Evolutionary conservation across 306 rosid species (phyloP), one percentile per base, ranked within the genome.

Genomic region (Echinosophora koreensis): DNA sequence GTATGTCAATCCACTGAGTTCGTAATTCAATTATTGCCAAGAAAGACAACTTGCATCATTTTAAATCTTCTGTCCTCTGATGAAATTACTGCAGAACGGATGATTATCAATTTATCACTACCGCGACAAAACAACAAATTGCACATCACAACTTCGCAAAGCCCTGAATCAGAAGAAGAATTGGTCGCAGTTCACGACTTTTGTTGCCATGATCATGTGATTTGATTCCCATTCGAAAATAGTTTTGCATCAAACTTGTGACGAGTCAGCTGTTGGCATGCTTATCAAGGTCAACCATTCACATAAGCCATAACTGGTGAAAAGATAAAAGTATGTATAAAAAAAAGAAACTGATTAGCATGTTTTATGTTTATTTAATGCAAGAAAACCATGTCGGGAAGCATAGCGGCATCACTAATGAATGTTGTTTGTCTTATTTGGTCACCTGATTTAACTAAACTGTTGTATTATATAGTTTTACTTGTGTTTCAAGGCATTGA

Each of bases 301-400:
- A 62, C 64, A 62, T 67, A 62, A 55, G 70, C 30, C 11, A 34
- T 37, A 12, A 41, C 44, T 16, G 50, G 78, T 68, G 69, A 22
- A 68, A 73, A 38, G 61, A 73, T 65, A 46, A 3, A 46, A 1
- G 51, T 47, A 3, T 46, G 11, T 3, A 46, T 3, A 42, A 22
- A 22, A 22, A 22, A 0, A 22, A 22, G 49, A 75, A 62, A 37
- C 73, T 35, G 66, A 61, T 15, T 73, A 80, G 67, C 41, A 76
- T 73, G 69, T 18, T 42, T 16, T 5, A 62, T n/a, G 58, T 14
- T 65, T 80, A 65, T 76, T 83, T 81, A 84, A 76, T 77, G 66
- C 5, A 67, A 83, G 79, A 66, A 87, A 81, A 76, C 85, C 89
- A 73, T 88, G 91, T 88, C 76, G 88, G 93, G 89, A 80, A 82